Conservation (phyloP, 2,329 filamentous ascomycete species). For the Claviceps purpurea region DNA sequence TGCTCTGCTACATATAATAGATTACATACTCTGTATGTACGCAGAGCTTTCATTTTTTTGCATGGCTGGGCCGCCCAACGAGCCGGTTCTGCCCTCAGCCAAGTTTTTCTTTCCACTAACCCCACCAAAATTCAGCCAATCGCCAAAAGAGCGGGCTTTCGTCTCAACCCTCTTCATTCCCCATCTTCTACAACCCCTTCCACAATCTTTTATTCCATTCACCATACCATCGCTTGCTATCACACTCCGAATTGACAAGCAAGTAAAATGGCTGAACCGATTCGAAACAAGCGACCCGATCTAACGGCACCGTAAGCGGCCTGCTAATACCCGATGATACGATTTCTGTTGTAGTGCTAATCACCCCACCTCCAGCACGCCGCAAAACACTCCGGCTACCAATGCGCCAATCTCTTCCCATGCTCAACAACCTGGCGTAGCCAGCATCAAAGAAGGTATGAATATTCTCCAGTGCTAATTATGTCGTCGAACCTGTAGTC, state of each 20-base stretch:
- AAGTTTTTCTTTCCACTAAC: slow-evolving; percentile 17
- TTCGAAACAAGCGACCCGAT: slow-evolving; percentile 49
- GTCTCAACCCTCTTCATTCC: slow-evolving; percentile 19
- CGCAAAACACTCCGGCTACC: slow-evolving; percentile 92
- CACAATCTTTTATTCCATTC: slow-evolving; percentile 16
- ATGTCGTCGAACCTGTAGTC: neutral
- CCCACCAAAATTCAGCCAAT: slow-evolving; percentile 28
- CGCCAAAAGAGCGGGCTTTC: slow-evolving; percentile 20
- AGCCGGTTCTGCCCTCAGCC: slow-evolving; percentile 16
- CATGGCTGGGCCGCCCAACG: slow-evolving; percentile 14
- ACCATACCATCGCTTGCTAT: slow-evolving; percentile 12
- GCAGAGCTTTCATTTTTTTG: no score
- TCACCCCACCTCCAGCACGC: slow-evolving; percentile 55
- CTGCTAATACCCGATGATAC: slow-evolving; percentile 7
- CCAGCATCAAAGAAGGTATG: slow-evolving; percentile 95
- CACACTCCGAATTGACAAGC: slow-evolving; percentile 8
- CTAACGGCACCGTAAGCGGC: slow-evolving; percentile 43
- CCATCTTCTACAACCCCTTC: slow-evolving; percentile 14
- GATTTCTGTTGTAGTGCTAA: slow-evolving; percentile 18
- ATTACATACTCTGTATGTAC: no score
- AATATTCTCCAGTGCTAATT: slow-evolving; percentile 11
- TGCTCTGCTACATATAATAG: no score
- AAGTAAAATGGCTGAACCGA: slow-evolving; percentile 46
- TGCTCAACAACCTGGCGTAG: slow-evolving; percentile 84
- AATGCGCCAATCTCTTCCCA: slow-evolving; percentile 96